A percentile compares a stretch with the other conserved stretches of the same genome.
phyloP scores from a whole-genome alignment of 2,329 filamentous ascomycete genomes.

The Sclerotinia subarctica region DNA sequence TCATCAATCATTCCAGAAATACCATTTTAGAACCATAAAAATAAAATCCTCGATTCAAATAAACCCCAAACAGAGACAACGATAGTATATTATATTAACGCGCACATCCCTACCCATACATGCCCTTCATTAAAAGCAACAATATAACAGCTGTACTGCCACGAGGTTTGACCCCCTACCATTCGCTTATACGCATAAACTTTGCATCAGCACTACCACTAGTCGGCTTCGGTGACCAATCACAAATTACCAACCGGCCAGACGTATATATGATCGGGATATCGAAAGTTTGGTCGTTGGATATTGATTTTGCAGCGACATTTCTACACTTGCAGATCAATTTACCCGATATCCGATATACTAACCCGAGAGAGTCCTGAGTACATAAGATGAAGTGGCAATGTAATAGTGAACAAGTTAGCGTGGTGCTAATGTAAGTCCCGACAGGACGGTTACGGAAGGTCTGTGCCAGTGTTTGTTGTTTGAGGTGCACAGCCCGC shows the following conservation, averaged over 20 bases:
- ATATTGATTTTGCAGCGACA: background rate
- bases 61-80: background rate
- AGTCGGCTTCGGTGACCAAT: background rate
- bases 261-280: background rate
- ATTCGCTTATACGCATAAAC: conserved; percentile 6
- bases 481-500: conserved; percentile 3
- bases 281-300: background rate
- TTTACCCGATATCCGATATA: conserved; percentile 3
- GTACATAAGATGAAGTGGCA: background rate
- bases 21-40: background rate
- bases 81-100: background rate
- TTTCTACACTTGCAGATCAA: background rate
- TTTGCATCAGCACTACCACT: conserved; percentile 2
- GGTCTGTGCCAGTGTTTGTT: conserved; percentile 9
- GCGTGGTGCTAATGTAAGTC: conserved; percentile 8
- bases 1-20: background rate
- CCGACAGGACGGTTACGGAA: background rate
- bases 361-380: background rate
- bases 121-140: conserved; percentile 4
- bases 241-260: background rate
- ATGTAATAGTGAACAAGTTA: background rate
- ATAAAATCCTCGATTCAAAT: background rate
- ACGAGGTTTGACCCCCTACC: background rate
- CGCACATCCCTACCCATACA: background rate
- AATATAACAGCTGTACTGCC: conserved; percentile 4